Conservation (phyloP, 768 basidiomycete genomes). For the Phanerodontia chrysosporium region DNA sequence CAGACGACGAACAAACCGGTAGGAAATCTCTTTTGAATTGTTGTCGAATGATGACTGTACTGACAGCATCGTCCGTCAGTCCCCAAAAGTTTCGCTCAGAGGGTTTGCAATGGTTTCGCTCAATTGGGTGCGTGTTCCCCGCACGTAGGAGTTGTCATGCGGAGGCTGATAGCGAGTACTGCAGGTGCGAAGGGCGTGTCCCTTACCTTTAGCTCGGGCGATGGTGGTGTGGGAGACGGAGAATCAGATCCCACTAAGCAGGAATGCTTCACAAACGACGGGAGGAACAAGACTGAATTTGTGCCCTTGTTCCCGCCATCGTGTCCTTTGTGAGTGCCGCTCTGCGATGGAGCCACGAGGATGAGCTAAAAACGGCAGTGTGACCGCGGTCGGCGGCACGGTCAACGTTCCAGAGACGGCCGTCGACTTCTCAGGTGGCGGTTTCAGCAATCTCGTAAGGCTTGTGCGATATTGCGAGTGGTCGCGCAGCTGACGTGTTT, state of each 20-base stretch:
- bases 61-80: slow-evolving; percentile 35
- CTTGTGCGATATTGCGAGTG: background rate
- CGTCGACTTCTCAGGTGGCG: slow-evolving; percentile 63
- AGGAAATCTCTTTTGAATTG: too few relatives aligned
- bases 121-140: slow-evolving; percentile 38
- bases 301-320: slow-evolving; percentile 53
- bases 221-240: slow-evolving; percentile 65
- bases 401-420: slow-evolving; percentile 54
- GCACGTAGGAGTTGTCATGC: too few relatives aligned
- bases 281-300: slow-evolving; percentile 51
- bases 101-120: slow-evolving; percentile 60
- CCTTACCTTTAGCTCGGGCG: slow-evolving; percentile 62
- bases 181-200: slow-evolving; percentile 63
- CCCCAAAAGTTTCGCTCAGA: slow-evolving; percentile 50
- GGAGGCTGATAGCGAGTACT: background rate
- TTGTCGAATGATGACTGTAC: too few relatives aligned
- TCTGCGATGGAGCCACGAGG: too few relatives aligned
- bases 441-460: slow-evolving; percentile 66
- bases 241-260: slow-evolving; percentile 49
- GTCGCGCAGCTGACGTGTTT: background rate
- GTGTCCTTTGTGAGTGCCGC: slow-evolving; percentile 35
- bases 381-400: slow-evolving; percentile 75
- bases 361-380: too few relatives aligned
- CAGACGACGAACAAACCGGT: slow-evolving; percentile 69
- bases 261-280: slow-evolving; percentile 56